These are phyloP conservation scores for Babjeviella inositovora DNA, from an alignment of 805 yeast genomes.

Conservation along the genomic window DNA sequence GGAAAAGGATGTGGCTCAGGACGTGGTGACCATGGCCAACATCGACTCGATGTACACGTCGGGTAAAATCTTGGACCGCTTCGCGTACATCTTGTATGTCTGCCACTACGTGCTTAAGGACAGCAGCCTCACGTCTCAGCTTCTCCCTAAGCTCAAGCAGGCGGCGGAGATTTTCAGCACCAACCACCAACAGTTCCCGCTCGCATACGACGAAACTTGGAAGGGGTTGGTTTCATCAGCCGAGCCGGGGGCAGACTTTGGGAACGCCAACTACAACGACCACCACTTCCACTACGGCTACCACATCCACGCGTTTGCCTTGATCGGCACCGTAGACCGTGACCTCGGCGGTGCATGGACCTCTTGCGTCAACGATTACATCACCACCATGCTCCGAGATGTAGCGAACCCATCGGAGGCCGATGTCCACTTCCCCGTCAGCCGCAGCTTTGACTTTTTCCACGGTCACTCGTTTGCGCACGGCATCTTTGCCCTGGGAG, in stretches of 20 bases:
- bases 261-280: conserved; percentile 23
- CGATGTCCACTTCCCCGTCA: conserved; percentile 20
- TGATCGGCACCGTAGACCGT: conserved; percentile 16
- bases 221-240: conserved; percentile 23
- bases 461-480: conserved; percentile 30
- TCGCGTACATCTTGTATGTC: conserved; percentile 23
- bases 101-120: conserved; percentile 17
- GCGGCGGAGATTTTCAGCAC: conserved; percentile 23
- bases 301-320: conserved; percentile 25
- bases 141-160: conserved; percentile 16
- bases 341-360: conserved; percentile 19
- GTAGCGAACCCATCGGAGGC: conserved; percentile 17
- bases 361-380: conserved; percentile 15
- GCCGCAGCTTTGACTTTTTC: conserved; percentile 23
- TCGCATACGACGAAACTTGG: conserved; percentile 19
- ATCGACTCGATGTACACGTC: conserved; percentile 28
- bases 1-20: conserved; percentile 15
- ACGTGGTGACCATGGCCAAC: conserved; percentile 19
- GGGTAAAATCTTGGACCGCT: conserved; percentile 23
- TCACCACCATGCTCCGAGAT: conserved; percentile 17
- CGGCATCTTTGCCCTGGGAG: conserved; percentile 27
- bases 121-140: conserved; percentile 9
- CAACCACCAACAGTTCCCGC: conserved; percentile 17
- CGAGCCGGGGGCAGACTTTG: conserved; percentile 20
- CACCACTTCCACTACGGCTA: conserved; percentile 28